Percentiles rank a stretch among this genome's conserved stretches.
Conservation (phyloP, 2,329 filamentous ascomycete species). For the Verticillium albo-atrum region DNA sequence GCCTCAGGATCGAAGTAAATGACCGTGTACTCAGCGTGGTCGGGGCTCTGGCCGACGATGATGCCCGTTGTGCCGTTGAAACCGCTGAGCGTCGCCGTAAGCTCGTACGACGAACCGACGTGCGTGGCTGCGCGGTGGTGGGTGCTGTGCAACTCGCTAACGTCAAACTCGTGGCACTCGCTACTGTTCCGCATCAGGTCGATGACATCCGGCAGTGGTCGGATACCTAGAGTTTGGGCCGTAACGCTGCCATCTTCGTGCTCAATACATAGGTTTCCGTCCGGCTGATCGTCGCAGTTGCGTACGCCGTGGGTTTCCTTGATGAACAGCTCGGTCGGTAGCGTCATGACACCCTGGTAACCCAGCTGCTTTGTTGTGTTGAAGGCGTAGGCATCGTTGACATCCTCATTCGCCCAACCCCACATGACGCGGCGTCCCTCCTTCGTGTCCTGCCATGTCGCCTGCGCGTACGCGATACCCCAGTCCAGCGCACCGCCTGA, state of each 20-base stretch:
- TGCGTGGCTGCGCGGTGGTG: conserved; percentile 3
- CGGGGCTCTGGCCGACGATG: conserved; percentile 11
- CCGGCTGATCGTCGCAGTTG: conserved; percentile 9
- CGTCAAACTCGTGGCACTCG: conserved; percentile 1
- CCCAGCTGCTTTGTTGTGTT: conserved; percentile 9
- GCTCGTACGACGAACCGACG: conserved; percentile 10
- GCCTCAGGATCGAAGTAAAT: conserved; percentile 8
- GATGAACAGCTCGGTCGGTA: conserved; percentile 11
- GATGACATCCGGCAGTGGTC: conserved; percentile 9
- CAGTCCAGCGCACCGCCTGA: conserved; percentile 12
- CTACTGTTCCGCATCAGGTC: conserved; percentile 10
- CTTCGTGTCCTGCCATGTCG: conserved; percentile 10
- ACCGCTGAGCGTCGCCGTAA: conserved; percentile 9
- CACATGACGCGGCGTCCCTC: conserved; percentile 10
- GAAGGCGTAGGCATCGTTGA: conserved; percentile 1
- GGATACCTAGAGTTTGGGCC: conserved; percentile 11
- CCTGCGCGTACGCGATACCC: conserved; percentile 12
- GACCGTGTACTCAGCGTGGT: conserved; percentile 9
- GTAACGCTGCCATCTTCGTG: conserved; percentile 2
- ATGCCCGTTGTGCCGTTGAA: conserved; percentile 7
- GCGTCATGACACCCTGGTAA: conserved; percentile 11
- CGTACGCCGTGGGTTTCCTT: conserved; percentile 10
- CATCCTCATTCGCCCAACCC: conserved; percentile 12
- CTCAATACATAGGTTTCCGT: conserved; percentile 9
- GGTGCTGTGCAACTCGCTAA: background rate